These are phyloP conservation scores for Eimeria sp. DNA, from an alignment of 169 alveolate species.

Conservation along the genomic window DNA sequence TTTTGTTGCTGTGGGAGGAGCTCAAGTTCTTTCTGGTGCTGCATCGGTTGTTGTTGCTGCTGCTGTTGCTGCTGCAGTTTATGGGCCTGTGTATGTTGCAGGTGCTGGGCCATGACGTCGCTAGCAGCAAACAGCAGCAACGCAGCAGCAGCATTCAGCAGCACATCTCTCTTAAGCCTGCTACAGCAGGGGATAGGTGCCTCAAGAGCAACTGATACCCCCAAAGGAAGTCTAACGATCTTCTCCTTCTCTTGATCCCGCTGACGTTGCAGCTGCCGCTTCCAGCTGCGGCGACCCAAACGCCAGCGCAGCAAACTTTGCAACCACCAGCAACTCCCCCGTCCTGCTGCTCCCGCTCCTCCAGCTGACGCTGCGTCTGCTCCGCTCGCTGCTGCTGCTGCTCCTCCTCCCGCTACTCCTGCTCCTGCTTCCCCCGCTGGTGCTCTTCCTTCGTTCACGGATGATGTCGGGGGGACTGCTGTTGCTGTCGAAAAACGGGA, in stretches of 20 bases:
- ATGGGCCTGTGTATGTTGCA: slow-evolving; percentile 62
- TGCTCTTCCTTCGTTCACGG: neutral
- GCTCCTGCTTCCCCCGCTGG: neutral
- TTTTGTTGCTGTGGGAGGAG: neutral
- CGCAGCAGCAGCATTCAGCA: slow-evolving; percentile 62
- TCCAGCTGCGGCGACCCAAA: neutral
- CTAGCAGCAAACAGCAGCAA: slow-evolving; percentile 65
- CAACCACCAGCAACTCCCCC: neutral
- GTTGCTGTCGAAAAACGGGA: neutral
- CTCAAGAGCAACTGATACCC: slow-evolving; percentile 16
- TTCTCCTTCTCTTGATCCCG: neutral
- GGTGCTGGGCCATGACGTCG: slow-evolving; percentile 57
- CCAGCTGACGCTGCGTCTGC: slow-evolving; percentile 25
- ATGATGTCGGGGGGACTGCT: neutral
- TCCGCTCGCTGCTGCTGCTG: slow-evolving; percentile 21
- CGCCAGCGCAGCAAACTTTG: neutral
- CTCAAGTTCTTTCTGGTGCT: neutral
- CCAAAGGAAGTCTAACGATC: neutral
- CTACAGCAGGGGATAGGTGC: slow-evolving; percentile 51
- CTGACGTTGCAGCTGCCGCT: slow-evolving; percentile 23
- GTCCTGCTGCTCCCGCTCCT: slow-evolving; percentile 2
- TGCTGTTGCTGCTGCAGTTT: slow-evolving; percentile 32
- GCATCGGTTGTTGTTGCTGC: slow-evolving; percentile 2
- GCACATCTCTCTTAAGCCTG: slow-evolving; percentile 29
- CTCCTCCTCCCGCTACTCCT: neutral